phyloP scores from a whole-genome alignment of 1,139 yeast species.

The Saccharomyces pastorianus region DNA sequence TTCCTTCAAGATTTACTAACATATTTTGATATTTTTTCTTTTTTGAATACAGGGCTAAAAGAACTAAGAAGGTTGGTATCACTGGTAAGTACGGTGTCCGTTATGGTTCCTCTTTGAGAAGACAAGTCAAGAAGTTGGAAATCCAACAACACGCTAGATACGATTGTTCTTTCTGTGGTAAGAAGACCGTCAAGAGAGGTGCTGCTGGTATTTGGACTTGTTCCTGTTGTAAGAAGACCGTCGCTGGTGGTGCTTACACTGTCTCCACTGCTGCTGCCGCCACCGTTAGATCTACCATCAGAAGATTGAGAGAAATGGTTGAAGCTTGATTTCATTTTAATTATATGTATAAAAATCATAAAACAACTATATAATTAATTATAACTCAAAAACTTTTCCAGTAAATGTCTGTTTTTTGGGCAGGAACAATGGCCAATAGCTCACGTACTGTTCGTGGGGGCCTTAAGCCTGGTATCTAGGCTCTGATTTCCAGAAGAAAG shows the following conservation, averaged over 20 bases:
- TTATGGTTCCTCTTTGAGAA: constrained; percentile 99
- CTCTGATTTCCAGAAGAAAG: neutral
- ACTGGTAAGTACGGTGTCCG: constrained; percentile 99
- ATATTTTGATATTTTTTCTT: neutral
- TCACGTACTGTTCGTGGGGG: neutral
- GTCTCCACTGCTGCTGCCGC: constrained; percentile 99
- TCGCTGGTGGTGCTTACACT: constrained; percentile 99
- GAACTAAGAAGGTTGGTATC: constrained; percentile 99
- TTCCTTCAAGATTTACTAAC: constrained; percentile 5
- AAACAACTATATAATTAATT: neutral
- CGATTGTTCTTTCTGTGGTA: constrained; percentile 99
- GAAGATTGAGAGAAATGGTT: constrained; percentile 99
- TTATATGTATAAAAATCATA: constrained; percentile 6
- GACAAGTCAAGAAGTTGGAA: constrained; percentile 99
- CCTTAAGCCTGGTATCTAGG: neutral
- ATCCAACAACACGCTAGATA: constrained; percentile 98
- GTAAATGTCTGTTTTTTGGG: neutral
- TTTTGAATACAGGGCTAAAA: constrained; percentile 69
- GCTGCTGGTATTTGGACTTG: constrained; percentile 99
- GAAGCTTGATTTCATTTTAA: constrained; percentile 63
- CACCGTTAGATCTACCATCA: constrained; percentile 99
- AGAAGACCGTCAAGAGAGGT: constrained; percentile 95
- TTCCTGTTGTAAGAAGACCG: constrained; percentile 88
- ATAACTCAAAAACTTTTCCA: neutral
- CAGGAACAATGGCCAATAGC: neutral